Evolutionary conservation across 2,329 filamentous ascomycete genomes (phyloP).

Genomic region (Cercospora berteroae): DNA sequence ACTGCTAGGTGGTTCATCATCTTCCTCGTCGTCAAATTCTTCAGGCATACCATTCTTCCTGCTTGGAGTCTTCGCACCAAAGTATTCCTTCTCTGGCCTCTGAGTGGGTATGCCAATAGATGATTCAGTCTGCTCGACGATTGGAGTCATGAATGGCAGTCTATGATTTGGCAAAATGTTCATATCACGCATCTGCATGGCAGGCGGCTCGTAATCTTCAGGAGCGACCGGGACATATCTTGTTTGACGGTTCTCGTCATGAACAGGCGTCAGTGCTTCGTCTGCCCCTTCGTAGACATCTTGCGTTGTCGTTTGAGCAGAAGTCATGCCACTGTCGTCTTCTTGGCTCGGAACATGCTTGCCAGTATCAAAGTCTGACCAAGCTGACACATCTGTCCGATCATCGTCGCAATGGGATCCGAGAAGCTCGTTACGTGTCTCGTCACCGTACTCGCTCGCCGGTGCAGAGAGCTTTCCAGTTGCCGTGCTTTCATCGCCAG

Average conservation of each 20-base stretch:
- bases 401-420: slow-evolving; percentile 37
- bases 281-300: slow-evolving; percentile 38
- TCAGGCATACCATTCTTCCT: slow-evolving; percentile 51
- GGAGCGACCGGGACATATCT: slow-evolving; percentile 77
- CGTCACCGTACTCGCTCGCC: slow-evolving; percentile 65
- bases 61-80: slow-evolving; percentile 73
- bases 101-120: slow-evolving; percentile 69
- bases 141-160: slow-evolving; percentile 97
- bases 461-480: slow-evolving; percentile 65
- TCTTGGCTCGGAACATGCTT: slow-evolving; percentile 62
- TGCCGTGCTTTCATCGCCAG: slow-evolving; percentile 77
- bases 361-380: slow-evolving; percentile 80
- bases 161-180: slow-evolving; percentile 80
- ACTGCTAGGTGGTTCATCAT: slow-evolving; percentile 61
- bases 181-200: slow-evolving; percentile 75
- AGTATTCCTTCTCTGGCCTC: slow-evolving; percentile 55
- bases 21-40: slow-evolving; percentile 39
- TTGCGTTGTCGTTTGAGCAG: slow-evolving; percentile 35
- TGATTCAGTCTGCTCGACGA: slow-evolving; percentile 90
- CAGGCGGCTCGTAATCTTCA: slow-evolving; percentile 78
- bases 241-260: slow-evolving; percentile 49
- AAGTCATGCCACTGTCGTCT: slow-evolving; percentile 40
- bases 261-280: slow-evolving; percentile 47
- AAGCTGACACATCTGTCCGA: slow-evolving; percentile 63
- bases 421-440: slow-evolving; percentile 55